These are phyloP conservation scores for Phytophthora ramorum DNA, from an alignment of 352 stramenopile species.

Conservation along the genomic window DNA sequence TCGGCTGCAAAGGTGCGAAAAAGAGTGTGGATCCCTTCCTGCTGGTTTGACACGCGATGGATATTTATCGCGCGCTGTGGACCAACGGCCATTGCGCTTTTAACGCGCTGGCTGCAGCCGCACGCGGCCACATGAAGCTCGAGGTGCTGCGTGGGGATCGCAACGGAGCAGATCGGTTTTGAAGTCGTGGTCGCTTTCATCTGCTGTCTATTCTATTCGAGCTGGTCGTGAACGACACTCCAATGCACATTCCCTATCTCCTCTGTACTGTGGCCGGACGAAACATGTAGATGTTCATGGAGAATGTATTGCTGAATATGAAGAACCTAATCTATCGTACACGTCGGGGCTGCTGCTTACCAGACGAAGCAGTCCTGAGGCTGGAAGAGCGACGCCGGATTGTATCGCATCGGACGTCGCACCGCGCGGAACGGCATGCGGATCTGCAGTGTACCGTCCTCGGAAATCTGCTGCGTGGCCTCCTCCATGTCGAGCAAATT, in stretches of 20 bases:
- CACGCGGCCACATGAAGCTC: too few species aligned
- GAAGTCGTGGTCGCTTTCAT: too few species aligned
- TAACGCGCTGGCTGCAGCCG: slow-evolving; percentile 1
- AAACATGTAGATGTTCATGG: too few species aligned
- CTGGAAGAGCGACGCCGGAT: slow-evolving; percentile 44
- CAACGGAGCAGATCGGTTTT: too few species aligned
- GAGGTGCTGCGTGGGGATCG: too few species aligned
- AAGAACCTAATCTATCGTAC: slow-evolving; percentile 25
- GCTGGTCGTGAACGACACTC: too few species aligned
- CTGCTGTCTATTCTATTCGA: too few species aligned
- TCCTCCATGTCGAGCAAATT: slow-evolving; percentile 57
- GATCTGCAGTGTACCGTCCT: slow-evolving; percentile 63
- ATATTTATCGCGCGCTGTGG: neutral
- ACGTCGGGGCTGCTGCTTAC: slow-evolving; percentile 22
- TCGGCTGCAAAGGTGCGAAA: neutral
- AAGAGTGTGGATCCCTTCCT: neutral
- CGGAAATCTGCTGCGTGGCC: slow-evolving; percentile 54
- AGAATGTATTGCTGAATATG: slow-evolving; percentile 1
- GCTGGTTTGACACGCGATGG: neutral
- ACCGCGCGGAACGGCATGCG: slow-evolving; percentile 58
- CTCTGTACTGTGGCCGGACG: too few species aligned
- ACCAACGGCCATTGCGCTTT: neutral
- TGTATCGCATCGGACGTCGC: slow-evolving; percentile 37
- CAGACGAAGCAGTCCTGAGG: slow-evolving; percentile 49
- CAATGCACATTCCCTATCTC: too few species aligned